Conservation (phyloP, 1,139 yeast species). For the Lodderomyces oxycetoniae region DNA sequence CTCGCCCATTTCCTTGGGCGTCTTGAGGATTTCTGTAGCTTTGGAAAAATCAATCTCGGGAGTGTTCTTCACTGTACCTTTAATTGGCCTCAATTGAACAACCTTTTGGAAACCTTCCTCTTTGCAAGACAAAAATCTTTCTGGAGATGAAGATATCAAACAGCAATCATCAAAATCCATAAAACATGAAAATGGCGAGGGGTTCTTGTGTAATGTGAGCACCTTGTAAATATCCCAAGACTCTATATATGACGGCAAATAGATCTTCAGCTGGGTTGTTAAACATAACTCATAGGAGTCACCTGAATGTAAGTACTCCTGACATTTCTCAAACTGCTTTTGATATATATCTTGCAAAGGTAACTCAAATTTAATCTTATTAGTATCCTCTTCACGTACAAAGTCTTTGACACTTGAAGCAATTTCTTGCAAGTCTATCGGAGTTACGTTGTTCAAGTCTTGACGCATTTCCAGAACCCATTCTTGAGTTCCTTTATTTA, state of each 20-base stretch:
- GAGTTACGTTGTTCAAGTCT: constrained; percentile 12
- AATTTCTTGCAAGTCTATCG: constrained; percentile 19
- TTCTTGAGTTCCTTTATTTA: constrained; percentile 22
- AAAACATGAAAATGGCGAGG: constrained; percentile 89
- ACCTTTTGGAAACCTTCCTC: constrained; percentile 21
- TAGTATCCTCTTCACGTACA: constrained; percentile 18
- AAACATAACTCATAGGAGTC: constrained; percentile 93
- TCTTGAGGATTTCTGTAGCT: constrained; percentile 64
- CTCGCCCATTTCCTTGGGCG: constrained; percentile 94
- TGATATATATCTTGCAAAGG: constrained; percentile 58
- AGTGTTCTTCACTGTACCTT: constrained; percentile 83
- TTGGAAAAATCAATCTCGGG: constrained; percentile 45
- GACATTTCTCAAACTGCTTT: constrained; percentile 58
- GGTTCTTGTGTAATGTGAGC: constrained; percentile 61
- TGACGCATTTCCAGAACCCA: constrained; percentile 31
- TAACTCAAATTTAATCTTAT: constrained; percentile 32
- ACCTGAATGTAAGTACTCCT: constrained; percentile 67
- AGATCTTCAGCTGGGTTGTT: constrained; percentile 70
- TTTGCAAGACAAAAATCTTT: constrained; percentile 82
- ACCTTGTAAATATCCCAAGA: constrained; percentile 83
- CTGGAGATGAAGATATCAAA: constrained; percentile 89
- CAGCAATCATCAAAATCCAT: constrained; percentile 68
- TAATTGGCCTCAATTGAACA: constrained; percentile 88
- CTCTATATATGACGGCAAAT: constrained; percentile 38
- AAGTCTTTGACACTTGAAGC: constrained; percentile 27